Evolutionary conservation across 2,329 filamentous ascomycete genomes (phyloP), one percentile per base, ranked within the genome.

Genomic region (Pseudonectria buxi): DNA sequence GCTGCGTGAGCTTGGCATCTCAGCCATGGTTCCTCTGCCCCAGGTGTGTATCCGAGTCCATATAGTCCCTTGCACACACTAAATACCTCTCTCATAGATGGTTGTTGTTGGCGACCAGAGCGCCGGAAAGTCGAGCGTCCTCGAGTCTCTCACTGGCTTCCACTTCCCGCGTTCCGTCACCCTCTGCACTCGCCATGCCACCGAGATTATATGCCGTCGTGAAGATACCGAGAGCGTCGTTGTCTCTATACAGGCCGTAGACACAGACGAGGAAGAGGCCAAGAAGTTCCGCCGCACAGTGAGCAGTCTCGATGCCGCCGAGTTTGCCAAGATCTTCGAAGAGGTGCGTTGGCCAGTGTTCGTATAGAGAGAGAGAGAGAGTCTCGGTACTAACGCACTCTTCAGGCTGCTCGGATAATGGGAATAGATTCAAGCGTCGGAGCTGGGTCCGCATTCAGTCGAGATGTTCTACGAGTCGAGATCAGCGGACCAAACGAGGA

Each of bases 61-160:
- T n/a, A n/a, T n/a, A n/a, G n/a, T n/a, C n/a, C 10, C 3, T 1
- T 9, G 0, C 15, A 3, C 9, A 5, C 3, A 7, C 14, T 2
- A 0, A 5, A 29, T 10, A 16, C 2, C 16, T 46, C 22, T 32
- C n/a, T 41, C 2, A n/a, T 74, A 85, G 63, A 85, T 92, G 47
- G 83, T 83, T 25, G 86, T 89, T 7, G 85, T 90, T 9, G 86
- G 86, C 41, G 87, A 86, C 47, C 86, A 92, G 55, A 89, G 83
- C 0, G 87, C 85, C 28, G 86, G 86, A 51, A 94, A 94, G 67
- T 87, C 82, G 58, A 90, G 85, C 2, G 82, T 92, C 13, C 66
- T 92, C 22, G 85, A 92, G 55, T 88, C 63, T 13, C 41, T 74
- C 24, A 73, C 69, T 0, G 66, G 65, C 0, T 68, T 73, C 24